Evolutionary conservation across 306 rosid species (phyloP), one percentile per base, ranked within the genome.

Genomic region (Castanea mollissima): DNA sequence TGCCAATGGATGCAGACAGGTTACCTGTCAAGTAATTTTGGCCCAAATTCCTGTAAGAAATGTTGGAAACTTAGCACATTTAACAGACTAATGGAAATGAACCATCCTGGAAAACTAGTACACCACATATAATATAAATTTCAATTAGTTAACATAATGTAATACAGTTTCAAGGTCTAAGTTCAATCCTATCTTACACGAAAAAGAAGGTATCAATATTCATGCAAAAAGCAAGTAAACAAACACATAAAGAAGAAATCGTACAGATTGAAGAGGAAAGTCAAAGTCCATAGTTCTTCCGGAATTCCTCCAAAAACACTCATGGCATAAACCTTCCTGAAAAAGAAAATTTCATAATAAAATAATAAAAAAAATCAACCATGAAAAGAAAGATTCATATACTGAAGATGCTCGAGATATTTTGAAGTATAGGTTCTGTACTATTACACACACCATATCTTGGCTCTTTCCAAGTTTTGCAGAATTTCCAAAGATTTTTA

Each of bases 1-100:
- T 91, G 21, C 91, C 92, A 69, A 94, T 81, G 15, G 90, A 84
- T 20, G 93, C 71, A 55, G 34, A 32, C 34, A 32, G 34, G 34
- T 32, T 32, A 32, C 34, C 4, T 4, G 34, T 32, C 34, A 32
- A 32, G 34, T 32, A 32, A 32, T 32, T 32, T 32, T 32, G 34
- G 34, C 5, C 34, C 34, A 32, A 32, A 32, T 18, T 55, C 64
- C n/a, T 67, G 21, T 49, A 15, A n/a, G 27, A 74, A 56, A 52
- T 10, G 8, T 65, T 23, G 23, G 20, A 57, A 72, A 62, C 54
- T 76, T 31, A 80, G 71, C 68, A 58, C 38, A 58, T 27, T 14
- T 11, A 19, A 63, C 35, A 32, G 5, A 4, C 6, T 18, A 5
- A 32, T 4, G 71, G 3, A 32, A 32, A 64, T 15, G 71, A 41